phyloP scores from a whole-genome alignment of 2,329 filamentous ascomycete genomes.

The Neurospora sp. region DNA sequence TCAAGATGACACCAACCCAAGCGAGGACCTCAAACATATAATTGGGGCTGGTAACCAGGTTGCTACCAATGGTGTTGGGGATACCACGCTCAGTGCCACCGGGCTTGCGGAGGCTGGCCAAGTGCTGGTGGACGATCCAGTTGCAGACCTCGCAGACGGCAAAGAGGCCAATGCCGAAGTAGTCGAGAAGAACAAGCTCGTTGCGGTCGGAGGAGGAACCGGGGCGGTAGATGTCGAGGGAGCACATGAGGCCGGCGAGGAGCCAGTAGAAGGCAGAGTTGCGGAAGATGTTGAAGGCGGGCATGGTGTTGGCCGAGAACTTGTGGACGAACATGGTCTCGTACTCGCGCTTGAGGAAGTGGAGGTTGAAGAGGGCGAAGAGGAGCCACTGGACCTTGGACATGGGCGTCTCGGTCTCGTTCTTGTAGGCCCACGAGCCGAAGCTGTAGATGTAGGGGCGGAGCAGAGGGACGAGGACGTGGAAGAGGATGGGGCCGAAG shows the following conservation, averaged over 20 bases:
- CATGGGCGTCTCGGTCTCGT: conserved; percentile 40
- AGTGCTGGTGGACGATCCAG: conserved; percentile 66
- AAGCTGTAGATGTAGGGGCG: conserved; percentile 62
- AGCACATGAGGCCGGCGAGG: conserved; percentile 68
- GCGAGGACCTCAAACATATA: conserved; percentile 88
- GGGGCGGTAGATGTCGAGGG: conserved; percentile 77
- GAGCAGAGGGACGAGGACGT: conserved; percentile 61
- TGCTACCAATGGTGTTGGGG: conserved; percentile 75
- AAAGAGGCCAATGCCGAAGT: conserved; percentile 62
- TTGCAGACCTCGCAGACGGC: conserved; percentile 73
- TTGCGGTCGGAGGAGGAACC: conserved; percentile 54
- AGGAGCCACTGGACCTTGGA: conserved; percentile 61
- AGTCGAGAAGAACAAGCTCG: conserved; percentile 43
- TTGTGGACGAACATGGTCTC: conserved; percentile 93
- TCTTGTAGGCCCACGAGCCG: conserved; percentile 33
- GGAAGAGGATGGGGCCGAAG: conserved; percentile 80
- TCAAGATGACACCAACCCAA: conserved; percentile 74
- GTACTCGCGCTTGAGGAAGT: conserved; percentile 91
- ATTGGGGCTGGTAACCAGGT: conserved; percentile 87
- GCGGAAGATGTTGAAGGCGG: conserved; percentile 79
- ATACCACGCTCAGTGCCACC: conserved; percentile 84
- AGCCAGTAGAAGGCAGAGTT: conserved; percentile 95
- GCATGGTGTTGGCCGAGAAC: conserved; percentile 94
- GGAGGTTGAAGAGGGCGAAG: conserved; percentile 63
- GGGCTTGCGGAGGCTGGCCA: conserved; percentile 65